phyloP scores from a whole-genome alignment of 345 rosid species.

The Populus davidiana region DNA sequence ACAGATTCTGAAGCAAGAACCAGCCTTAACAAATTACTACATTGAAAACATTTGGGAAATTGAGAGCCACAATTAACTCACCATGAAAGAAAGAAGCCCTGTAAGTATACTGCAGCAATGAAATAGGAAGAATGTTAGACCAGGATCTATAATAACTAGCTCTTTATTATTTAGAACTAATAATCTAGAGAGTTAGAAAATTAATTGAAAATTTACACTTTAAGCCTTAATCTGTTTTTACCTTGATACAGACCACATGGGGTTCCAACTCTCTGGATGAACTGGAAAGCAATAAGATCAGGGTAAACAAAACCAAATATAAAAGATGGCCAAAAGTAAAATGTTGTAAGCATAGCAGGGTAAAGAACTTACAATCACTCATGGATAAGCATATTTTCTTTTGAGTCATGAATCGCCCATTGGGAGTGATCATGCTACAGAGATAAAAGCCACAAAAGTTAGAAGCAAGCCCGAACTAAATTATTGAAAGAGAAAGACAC shows the following conservation, averaged over 20 bases:
- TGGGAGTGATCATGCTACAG: constrained; percentile 92
- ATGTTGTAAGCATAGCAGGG: constrained; percentile 3
- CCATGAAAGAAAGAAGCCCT: constrained; percentile 98
- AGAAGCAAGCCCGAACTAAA: not conserved
- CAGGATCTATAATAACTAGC: not conserved
- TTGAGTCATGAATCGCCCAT: constrained; percentile 93
- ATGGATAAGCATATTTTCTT: constrained; percentile 97
- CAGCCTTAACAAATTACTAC: not conserved
- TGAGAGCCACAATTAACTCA: constrained; percentile 34
- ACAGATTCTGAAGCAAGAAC: not conserved
- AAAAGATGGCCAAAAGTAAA: not conserved
- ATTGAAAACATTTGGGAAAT: not conserved
- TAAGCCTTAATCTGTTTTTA: constrained; percentile 25
- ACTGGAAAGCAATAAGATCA: constrained; percentile 46
- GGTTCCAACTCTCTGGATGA: constrained; percentile 99
- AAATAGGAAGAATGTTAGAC: constrained; percentile 21
- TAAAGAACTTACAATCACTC: constrained; percentile 85
- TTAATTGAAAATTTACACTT: not conserved
- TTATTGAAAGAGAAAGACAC: not conserved
- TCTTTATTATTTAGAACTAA: not conserved
- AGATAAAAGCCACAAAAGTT: not conserved
- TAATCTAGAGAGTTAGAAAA: not conserved
- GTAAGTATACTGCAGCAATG: constrained; percentile 84
- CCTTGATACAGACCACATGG: constrained; percentile 99
- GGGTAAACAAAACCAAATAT: constrained; percentile 3